Base-by-base conservation (phyloP, 2,329 filamentous ascomycete species). In the Alternaria sp. region DNA sequence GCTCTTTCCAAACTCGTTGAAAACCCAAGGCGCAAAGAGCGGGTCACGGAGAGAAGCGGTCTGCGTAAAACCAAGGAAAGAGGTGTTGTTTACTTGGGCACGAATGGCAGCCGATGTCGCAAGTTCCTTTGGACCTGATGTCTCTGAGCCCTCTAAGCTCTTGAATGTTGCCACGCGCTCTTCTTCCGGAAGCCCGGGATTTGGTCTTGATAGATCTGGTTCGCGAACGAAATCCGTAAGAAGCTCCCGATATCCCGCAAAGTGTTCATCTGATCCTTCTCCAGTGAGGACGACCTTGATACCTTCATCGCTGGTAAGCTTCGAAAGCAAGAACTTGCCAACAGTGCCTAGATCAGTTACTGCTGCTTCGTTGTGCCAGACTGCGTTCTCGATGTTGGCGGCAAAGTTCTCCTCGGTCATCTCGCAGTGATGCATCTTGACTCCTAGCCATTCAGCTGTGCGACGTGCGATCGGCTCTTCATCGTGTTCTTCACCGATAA, bases 231-330 rank as follows among this genome's bases (percentile, higher is more conserved):
- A 82, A 56, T 87, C 85, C 1, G 80, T 74, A 0, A 81, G 68
- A 58, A 84, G 84, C 50, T 80, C 75, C 0, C 79, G 74, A 64
- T 88, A 88, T 28, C 86, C 86, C 3, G 78, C 82, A 69, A 88
- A 88, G 54, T 83, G 80, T 75, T 88, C 86, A 63, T 88, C 86
- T 9, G 84, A 75, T 5, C 85, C 85, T 68, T 86, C 84, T 21
- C 82, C 82, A 0, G 85, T 87, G 5, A 88, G 75, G 3, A 88
- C 82, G 5, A 87, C 86, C 61, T 86, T 86, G 71, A 84, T 80
- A 8, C 85, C 85, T 10, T 80, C 73, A 43, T 83, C 76, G 12
- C 76, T 80, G 1, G 83, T 80, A 1, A 84, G 67, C 26, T 80
- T 80, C 1, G 84, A 84, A 4, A 88, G 78, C n/a, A 81, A 81